Evolutionary conservation across 441 rosid genomes (phyloP).

Genomic region (Capsella rubella): DNA sequence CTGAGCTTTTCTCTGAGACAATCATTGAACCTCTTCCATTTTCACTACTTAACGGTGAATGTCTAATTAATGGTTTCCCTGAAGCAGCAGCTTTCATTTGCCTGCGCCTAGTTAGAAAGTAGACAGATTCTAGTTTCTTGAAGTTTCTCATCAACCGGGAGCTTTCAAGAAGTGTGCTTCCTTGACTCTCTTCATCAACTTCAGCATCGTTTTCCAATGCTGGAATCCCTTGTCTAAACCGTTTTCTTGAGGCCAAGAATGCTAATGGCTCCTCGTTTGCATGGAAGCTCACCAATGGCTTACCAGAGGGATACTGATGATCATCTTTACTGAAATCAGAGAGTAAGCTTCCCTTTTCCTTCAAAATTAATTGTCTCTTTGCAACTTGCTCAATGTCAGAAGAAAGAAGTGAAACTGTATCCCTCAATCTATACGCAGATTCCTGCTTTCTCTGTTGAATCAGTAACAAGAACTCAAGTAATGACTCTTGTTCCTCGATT

Average conservation of each 20-base stretch:
- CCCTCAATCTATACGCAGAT: slow-evolving; percentile 72
- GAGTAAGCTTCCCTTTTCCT: slow-evolving; percentile 58
- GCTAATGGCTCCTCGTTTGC: slow-evolving; percentile 57
- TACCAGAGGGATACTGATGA: slow-evolving; percentile 46
- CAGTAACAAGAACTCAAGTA: slow-evolving; percentile 85
- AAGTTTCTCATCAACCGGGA: slow-evolving; percentile 88
- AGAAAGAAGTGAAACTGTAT: slow-evolving; percentile 70
- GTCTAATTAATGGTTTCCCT: slow-evolving; percentile 56
- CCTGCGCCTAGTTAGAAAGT: slow-evolving; percentile 80
- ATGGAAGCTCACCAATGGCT: slow-evolving; percentile 48
- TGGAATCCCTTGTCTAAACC: slow-evolving; percentile 61
- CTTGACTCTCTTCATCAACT: slow-evolving; percentile 53
- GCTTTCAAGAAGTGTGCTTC: slow-evolving; percentile 64
- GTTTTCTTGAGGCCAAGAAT: slow-evolving; percentile 72
- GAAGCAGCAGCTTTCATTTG: slow-evolving; percentile 53
- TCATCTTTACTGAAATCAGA: slow-evolving; percentile 56
- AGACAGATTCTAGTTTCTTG: slow-evolving; percentile 87
- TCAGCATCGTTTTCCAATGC: slow-evolving; percentile 21
- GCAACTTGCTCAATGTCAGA: slow-evolving; percentile 84
- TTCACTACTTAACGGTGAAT: slow-evolving; percentile 72
- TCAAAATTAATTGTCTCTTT: slow-evolving; percentile 63
- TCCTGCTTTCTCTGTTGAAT: slow-evolving; percentile 82
- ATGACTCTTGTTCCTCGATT: slow-evolving; percentile 82
- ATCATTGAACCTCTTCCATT: slow-evolving; percentile 71
- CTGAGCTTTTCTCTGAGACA: slow-evolving; percentile 80